These are phyloP conservation scores for Fomitopsis pulvina DNA, from an alignment of 768 basidiomycete species.

Conservation along the genomic window DNA sequence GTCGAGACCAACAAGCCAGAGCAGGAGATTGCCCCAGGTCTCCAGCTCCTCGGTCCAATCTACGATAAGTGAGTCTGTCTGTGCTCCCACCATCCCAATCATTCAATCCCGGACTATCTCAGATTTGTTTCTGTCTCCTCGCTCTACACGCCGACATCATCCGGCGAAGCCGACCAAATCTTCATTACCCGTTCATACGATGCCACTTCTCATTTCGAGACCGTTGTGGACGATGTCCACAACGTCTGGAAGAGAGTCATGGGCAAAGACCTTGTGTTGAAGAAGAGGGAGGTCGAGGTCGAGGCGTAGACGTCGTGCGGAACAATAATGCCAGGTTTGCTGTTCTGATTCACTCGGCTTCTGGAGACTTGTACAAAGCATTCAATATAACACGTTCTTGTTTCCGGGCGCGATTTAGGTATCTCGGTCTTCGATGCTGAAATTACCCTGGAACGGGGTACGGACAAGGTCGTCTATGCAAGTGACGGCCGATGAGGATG, in stretches of 20 bases:
- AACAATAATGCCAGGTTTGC: not conserved
- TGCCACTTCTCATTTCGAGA: slow-evolving; percentile 98
- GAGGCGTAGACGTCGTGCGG: slow-evolving; percentile 31
- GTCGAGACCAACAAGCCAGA: slow-evolving; percentile 94
- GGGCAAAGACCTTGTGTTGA: slow-evolving; percentile 73
- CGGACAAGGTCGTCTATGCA: no score
- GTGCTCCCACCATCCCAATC: not conserved
- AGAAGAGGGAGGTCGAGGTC: slow-evolving; percentile 76
- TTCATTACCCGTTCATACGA: slow-evolving; percentile 98
- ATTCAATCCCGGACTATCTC: not conserved
- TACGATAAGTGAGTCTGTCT: slow-evolving; percentile 73
- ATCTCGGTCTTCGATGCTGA: no score
- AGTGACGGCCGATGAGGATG: no score
- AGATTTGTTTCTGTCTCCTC: slow-evolving; percentile 91
- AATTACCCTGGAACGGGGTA: no score
- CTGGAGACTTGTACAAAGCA: not conserved
- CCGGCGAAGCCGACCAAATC: slow-evolving; percentile 81
- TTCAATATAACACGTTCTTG: not conserved
- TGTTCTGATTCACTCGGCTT: slow-evolving; percentile 3
- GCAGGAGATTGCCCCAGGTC: slow-evolving; percentile 85
- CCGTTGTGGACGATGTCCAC: slow-evolving; percentile 93
- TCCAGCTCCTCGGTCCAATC: slow-evolving; percentile 86
- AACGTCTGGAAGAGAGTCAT: slow-evolving; percentile 91
- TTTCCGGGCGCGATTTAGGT: no score
- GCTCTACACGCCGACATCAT: slow-evolving; percentile 81